Evolutionary conservation across 768 basidiomycete species (phyloP).

Genomic region (Mycena metata): DNA sequence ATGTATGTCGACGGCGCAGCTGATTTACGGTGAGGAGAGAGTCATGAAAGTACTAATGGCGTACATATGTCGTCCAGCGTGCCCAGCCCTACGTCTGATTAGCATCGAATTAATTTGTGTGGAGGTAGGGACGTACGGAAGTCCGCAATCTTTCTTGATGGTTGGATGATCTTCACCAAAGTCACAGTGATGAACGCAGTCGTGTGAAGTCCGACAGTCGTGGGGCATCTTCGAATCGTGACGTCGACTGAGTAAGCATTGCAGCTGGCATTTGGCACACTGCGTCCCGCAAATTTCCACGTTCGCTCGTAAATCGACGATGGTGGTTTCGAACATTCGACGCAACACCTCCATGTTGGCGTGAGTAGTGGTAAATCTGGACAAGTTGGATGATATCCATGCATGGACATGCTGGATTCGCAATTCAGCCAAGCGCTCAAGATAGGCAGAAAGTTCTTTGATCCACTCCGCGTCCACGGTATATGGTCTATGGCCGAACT

Average conservation of each 20-base stretch:
- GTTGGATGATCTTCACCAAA: slow-evolving; percentile 53
- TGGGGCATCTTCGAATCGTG: slow-evolving; percentile 61
- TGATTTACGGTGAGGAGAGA: slow-evolving; percentile 39
- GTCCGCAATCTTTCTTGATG: slow-evolving; percentile 55
- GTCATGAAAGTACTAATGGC: slow-evolving; percentile 30
- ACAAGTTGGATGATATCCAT: slow-evolving; percentile 66
- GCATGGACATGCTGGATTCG: slow-evolving; percentile 62
- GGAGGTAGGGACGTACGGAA: slow-evolving; percentile 54
- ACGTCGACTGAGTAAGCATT: slow-evolving; percentile 59
- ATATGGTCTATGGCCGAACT: slow-evolving; percentile 48
- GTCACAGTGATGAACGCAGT: slow-evolving; percentile 59
- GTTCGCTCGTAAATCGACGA: slow-evolving; percentile 60
- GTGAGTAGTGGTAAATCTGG: slow-evolving; percentile 60
- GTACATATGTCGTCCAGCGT: slow-evolving; percentile 68
- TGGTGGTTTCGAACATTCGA: slow-evolving; percentile 56
- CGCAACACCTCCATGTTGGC: slow-evolving; percentile 61
- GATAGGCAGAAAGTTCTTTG: slow-evolving; percentile 50
- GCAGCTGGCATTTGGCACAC: slow-evolving; percentile 63
- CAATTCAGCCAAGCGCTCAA: slow-evolving; percentile 55
- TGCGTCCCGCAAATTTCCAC: slow-evolving; percentile 64
- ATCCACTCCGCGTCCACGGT: slow-evolving; percentile 59
- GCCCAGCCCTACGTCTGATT: slow-evolving; percentile 65
- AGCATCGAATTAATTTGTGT: not conserved
- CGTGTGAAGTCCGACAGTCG: slow-evolving; percentile 65
- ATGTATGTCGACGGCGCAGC: slow-evolving; percentile 65